Percentiles rank a stretch among this genome's conserved stretches.
These are phyloP conservation scores for Calonectria leucothoes DNA, from an alignment of 2,329 filamentous ascomycete species.

Conservation along the genomic window DNA sequence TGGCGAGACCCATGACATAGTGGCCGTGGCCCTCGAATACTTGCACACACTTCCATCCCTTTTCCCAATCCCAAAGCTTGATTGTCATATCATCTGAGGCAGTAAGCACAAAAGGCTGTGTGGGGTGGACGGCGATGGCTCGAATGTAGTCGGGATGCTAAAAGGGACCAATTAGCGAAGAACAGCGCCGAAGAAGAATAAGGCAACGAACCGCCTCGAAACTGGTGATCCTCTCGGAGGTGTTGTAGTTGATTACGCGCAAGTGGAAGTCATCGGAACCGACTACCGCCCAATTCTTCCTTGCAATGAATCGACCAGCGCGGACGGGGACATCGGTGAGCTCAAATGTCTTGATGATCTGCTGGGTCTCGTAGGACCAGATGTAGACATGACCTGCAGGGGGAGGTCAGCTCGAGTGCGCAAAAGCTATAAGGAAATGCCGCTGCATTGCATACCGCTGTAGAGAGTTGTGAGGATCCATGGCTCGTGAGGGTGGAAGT, in stretches of 20 bases:
- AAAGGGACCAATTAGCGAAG: neutral
- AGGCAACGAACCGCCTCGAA: constrained; percentile 73
- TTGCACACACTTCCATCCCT: constrained; percentile 97
- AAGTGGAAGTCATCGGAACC: constrained; percentile 92
- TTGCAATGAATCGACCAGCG: constrained; percentile 93
- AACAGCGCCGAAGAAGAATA: neutral
- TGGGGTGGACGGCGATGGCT: constrained; percentile 94
- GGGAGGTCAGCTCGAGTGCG: constrained; percentile 21
- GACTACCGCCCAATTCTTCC: constrained; percentile 99
- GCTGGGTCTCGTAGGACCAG: constrained; percentile 97
- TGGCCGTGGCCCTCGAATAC: constrained; percentile 96
- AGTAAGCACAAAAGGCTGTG: constrained; percentile 94
- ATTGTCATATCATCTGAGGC: constrained; percentile 99
- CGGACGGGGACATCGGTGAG: constrained; percentile 98
- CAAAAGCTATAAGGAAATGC: neutral
- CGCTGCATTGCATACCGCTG: constrained; percentile 73
- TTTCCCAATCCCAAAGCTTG: constrained; percentile 99
- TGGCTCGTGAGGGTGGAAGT: constrained; percentile 97
- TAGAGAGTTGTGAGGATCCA: constrained; percentile 97
- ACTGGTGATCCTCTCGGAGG: constrained; percentile 95
- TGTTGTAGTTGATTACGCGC: constrained; percentile 99
- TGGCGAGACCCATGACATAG: constrained; percentile 95
- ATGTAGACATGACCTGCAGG: constrained; percentile 94
- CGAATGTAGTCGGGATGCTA: constrained; percentile 97
- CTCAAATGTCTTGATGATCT: constrained; percentile 98